Conservation (phyloP, 2,329 filamentous ascomycete genomes). For the Massarina eburnea region DNA sequence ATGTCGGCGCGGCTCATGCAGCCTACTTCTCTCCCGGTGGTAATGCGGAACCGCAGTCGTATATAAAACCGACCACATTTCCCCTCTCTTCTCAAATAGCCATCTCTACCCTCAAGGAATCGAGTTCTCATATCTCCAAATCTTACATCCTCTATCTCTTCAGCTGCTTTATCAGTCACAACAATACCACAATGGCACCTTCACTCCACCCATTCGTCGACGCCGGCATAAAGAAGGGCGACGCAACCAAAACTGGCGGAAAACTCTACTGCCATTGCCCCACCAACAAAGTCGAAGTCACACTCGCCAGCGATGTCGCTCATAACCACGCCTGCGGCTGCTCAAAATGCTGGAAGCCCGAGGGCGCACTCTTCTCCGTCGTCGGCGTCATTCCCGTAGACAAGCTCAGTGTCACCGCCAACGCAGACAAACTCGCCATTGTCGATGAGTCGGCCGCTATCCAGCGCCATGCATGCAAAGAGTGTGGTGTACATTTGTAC, state of each 20-base stretch:
- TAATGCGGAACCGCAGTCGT: slow-evolving; percentile 14
- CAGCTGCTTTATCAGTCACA: slow-evolving; percentile 1
- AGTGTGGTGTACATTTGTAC: slow-evolving; percentile 61
- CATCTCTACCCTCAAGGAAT: background rate
- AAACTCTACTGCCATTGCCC: slow-evolving; percentile 64
- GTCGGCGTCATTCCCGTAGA: slow-evolving; percentile 62
- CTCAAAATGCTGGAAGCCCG: slow-evolving; percentile 72
- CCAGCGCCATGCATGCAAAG: slow-evolving; percentile 53
- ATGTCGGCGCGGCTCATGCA: background rate
- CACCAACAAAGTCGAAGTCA: slow-evolving; percentile 59
- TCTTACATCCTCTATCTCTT: background rate
- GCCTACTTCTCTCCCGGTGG: no score
- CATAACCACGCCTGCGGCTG: slow-evolving; percentile 74
- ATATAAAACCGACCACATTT: slow-evolving; percentile 6
- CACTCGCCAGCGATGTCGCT: slow-evolving; percentile 59
- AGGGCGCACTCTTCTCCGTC: slow-evolving; percentile 64
- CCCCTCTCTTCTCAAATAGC: background rate
- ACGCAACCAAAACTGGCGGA: slow-evolving; percentile 54
- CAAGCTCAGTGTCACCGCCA: slow-evolving; percentile 59
- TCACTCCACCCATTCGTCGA: slow-evolving; percentile 65
- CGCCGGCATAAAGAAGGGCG: slow-evolving; percentile 61
- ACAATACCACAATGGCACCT: slow-evolving; percentile 28
- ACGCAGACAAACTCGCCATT: slow-evolving; percentile 59
- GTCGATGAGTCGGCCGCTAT: slow-evolving; percentile 58
- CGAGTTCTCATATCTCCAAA: background rate